Evolutionary conservation across 2,329 filamentous ascomycete species (phyloP).

Genomic region (Xylariomycetidae sp.): DNA sequence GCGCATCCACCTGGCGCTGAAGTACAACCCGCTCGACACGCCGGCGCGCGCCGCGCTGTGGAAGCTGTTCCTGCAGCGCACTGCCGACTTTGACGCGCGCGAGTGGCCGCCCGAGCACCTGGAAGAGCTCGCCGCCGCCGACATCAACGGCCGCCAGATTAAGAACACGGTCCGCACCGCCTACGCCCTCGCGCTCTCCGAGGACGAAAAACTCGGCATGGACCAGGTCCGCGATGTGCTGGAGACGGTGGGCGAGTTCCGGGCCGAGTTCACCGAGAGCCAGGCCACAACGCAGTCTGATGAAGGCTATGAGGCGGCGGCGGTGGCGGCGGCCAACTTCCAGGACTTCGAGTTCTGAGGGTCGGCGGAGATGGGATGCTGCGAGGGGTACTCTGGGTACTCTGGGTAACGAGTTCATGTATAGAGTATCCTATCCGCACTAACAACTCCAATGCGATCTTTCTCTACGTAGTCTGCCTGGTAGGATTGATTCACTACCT

Average conservation of each 20-base stretch:
- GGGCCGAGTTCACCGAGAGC: slow-evolving; percentile 6
- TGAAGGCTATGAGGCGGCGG: too few relatives aligned
- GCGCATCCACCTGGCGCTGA: slow-evolving; percentile 18
- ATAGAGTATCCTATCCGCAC: too few relatives aligned
- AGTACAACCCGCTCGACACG: slow-evolving; percentile 10
- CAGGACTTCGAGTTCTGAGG: too few relatives aligned
- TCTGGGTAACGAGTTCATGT: too few relatives aligned
- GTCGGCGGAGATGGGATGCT: too few relatives aligned
- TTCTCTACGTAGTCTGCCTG: too few relatives aligned
- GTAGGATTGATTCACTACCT: too few relatives aligned
- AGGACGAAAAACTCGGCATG: slow-evolving; percentile 1
- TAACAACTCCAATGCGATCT: too few relatives aligned
- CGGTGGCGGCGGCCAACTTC: too few relatives aligned
- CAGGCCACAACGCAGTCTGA: too few relatives aligned
- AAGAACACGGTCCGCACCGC: slow-evolving; percentile 17
- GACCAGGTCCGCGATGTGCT: slow-evolving; percentile 8
- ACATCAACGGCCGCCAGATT: slow-evolving; percentile 25
- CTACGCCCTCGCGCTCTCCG: slow-evolving; percentile 5
- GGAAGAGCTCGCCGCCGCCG: slow-evolving; percentile 12
- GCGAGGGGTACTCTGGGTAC: too few relatives aligned
- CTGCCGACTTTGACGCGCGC: slow-evolving; percentile 9
- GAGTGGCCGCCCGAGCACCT: slow-evolving; percentile 7
- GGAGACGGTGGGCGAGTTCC: slow-evolving; percentile 6
- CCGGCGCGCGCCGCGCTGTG: slow-evolving; percentile 13
- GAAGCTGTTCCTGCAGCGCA: slow-evolving; percentile 16